phyloP scores from a whole-genome alignment of 139 green algal species.

The Asterochloris erici region DNA sequence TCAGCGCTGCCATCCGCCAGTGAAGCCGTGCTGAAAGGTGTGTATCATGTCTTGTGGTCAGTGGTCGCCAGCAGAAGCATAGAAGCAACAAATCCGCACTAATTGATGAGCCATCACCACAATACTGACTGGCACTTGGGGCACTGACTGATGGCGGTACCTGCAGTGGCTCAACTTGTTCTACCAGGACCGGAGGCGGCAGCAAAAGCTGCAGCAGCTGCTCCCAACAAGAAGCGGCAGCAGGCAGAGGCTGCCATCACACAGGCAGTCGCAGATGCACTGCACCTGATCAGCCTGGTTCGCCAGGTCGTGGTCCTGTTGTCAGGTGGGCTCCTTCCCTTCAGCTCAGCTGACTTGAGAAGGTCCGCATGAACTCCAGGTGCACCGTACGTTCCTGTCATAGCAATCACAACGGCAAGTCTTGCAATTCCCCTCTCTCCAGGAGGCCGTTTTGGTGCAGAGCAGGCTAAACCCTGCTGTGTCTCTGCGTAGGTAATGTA shows the following conservation, averaged over 20 bases:
- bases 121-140: neutral
- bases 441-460: neutral
- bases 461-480: neutral
- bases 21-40: slow-evolving; percentile 41
- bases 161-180: slow-evolving; percentile 49
- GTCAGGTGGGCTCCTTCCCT: slow-evolving; percentile 21
- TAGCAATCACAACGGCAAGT: too few species aligned
- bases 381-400: too few species aligned
- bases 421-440: too few species aligned
- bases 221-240: slow-evolving; percentile 66
- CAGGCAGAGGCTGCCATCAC: slow-evolving; percentile 71
- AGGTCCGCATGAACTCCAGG: too few species aligned
- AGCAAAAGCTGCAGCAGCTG: slow-evolving; percentile 60
- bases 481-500: neutral
- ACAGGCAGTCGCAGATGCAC: slow-evolving; percentile 60
- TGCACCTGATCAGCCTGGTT: slow-evolving; percentile 76
- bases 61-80: neutral
- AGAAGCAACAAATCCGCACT: neutral
- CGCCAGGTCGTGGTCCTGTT: slow-evolving; percentile 58
- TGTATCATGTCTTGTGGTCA: neutral
- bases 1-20: slow-evolving; percentile 37
- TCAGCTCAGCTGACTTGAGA: too few species aligned
- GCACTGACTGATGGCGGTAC: neutral
- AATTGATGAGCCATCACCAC: neutral
- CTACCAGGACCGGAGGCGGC: slow-evolving; percentile 66